Evolutionary conservation across 2,329 filamentous ascomycete species (phyloP).

Genomic region (Metarhizium rileyi): DNA sequence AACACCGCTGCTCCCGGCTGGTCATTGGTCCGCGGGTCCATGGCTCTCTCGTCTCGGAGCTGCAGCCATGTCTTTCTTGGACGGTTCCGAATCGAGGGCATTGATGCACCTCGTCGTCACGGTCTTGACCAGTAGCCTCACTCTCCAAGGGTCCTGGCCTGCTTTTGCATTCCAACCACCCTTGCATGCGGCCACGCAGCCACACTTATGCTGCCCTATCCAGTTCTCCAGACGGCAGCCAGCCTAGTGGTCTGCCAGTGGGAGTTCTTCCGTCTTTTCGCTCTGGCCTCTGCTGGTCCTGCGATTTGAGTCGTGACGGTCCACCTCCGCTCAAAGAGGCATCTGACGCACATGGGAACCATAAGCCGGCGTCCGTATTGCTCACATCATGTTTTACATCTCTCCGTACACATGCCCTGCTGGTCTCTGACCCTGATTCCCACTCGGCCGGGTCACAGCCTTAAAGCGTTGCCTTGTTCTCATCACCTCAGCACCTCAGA

Average conservation of each 20-base stretch:
- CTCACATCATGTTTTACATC: background rate
- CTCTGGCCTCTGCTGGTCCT: background rate
- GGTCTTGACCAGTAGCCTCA: slow-evolving; percentile 1
- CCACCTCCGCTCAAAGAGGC: background rate
- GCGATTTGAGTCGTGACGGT: background rate
- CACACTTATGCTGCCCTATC: background rate
- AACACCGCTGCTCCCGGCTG: background rate
- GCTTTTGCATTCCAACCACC: background rate
- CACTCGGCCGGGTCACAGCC: slow-evolving; percentile 3
- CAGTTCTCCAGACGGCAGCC: slow-evolving; percentile 1
- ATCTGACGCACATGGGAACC: background rate
- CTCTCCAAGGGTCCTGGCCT: background rate
- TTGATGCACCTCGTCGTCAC: background rate
- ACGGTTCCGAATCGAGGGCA: slow-evolving; percentile 1
- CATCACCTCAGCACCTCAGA: background rate
- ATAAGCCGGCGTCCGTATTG: background rate
- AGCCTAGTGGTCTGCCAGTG: slow-evolving; percentile 4
- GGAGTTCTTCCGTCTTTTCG: background rate
- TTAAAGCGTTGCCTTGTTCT: background rate
- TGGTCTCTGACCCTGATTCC: slow-evolving; percentile 1
- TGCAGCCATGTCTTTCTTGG: background rate
- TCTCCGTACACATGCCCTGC: background rate
- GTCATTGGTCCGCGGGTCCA: background rate
- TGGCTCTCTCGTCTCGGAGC: background rate
- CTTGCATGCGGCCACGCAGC: background rate